These are phyloP conservation scores for Plectosphaerella plurivora DNA, from an alignment of 2,329 filamentous ascomycete species.

Conservation along the genomic window DNA sequence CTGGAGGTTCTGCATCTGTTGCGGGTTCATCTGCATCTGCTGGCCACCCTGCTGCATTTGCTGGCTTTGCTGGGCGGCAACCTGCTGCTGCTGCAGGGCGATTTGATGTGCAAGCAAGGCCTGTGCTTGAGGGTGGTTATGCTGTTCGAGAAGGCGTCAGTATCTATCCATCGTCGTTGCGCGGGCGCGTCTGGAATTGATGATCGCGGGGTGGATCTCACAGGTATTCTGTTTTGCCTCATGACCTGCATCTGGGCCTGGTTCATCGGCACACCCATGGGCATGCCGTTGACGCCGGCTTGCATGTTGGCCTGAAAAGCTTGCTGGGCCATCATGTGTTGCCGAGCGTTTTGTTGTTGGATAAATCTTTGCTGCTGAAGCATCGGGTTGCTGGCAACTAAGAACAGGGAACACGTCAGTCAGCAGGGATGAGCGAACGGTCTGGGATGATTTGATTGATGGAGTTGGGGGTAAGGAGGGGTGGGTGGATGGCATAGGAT, in stretches of 20 bases:
- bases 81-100: conserved; percentile 38
- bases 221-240: conserved; percentile 37
- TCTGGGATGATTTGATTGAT: neutral
- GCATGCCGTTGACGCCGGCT: conserved; percentile 38
- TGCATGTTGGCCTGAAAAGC: conserved; percentile 45
- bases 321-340: conserved; percentile 52
- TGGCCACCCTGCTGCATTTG: conserved; percentile 40
- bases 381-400: conserved; percentile 24
- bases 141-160: neutral
- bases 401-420: neutral
- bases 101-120: conserved; percentile 42
- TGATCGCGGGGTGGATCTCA: conserved; percentile 20
- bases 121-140: conserved; percentile 22
- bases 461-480: neutral
- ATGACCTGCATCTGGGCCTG: conserved; percentile 49
- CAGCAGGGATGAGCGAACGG: neutral
- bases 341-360: conserved; percentile 46
- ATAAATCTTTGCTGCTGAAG: conserved; percentile 53
- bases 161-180: neutral
- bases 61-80: conserved; percentile 24
- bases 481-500: neutral
- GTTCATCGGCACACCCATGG: conserved; percentile 46
- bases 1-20: conserved; percentile 39
- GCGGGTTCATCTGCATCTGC: conserved; percentile 42
- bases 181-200: neutral